Evolutionary conservation across 345 rosid species (phyloP), one percentile per base, ranked within the genome.

Genomic region (Gossypium stocksii): DNA sequence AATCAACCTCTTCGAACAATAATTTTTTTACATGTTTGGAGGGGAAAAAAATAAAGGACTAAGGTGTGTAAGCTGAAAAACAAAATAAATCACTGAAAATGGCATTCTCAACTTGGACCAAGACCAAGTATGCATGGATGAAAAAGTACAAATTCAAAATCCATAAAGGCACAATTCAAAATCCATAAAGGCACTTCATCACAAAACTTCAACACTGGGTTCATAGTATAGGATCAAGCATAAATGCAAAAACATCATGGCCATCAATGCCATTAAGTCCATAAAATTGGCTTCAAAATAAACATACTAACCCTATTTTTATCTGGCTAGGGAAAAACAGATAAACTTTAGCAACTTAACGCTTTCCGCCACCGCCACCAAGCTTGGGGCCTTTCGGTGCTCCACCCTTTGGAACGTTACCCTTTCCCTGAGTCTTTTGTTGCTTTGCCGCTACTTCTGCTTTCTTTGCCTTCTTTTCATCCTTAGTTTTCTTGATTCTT

Each of bases 361-460:
- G 88, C 82, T 83, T 88, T 74, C 97, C 93, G n/a, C 93, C 94
- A 1, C 92, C 94, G n/a, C 93, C 94, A 43, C 94, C 89, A 44
- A 88, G 66, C 80, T 87, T 91, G 48, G 89, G 83, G 46, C 88
- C 90, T 78, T 84, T 89, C 0, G 89, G 85, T 54, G 71, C 87
- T 3, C 81, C 82, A 81, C 88, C 84, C 79, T 83, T 90, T 1
- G 90, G 45, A 68, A 79, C 22, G 46, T 70, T 78, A 25, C 88
- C 78, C 84, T 88, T 91, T 57, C 74, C 63, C 60, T 79, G 86
- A 2, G 86, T 52, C 84, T 90, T 92, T 54, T 86, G 93, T 63
- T 85, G 80, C 86, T 88, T 90, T 0, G 91, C 80, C 17, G 66
- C 72, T 64, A 81, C 59, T 82, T 92, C 93, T 0, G 89, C 94